Evolutionary conservation across 139 green algal genomes (phyloP), one percentile per base, ranked within the genome.

Genomic region (Chlorokybus atmophyticus): DNA sequence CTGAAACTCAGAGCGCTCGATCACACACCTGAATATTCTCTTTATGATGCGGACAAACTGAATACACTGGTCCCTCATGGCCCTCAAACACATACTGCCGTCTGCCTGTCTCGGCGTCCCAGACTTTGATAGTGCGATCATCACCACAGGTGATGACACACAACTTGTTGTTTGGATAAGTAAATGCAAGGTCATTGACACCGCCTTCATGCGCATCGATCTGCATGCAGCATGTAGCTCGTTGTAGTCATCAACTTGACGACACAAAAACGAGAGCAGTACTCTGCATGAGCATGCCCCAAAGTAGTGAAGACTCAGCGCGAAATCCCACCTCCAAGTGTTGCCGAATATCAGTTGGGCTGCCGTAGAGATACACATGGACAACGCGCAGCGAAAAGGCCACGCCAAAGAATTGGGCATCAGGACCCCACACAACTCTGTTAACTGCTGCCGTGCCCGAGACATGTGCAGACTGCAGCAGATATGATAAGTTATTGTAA

Each of bases 131-230:
- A 10, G 64, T 69, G 32, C 68, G 61, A 41, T 73, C 64, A 39
- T 73, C 64, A 29, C 64, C 64, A 32, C 64, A 73, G n/a, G 64
- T 69, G 53, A 73, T 73, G 10, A 73, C 51, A 39, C 64, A 64
- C 5, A 64, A 32, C 50, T 69, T 57, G 48, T 69, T 63, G 41
- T 47, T 62, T 6, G 57, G 64, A 32, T 63, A 35, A 26, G 64
- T 31, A 29, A 73, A 73, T 7, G 64, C 64, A 7, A 73, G 28
- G 53, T 73, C 64, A 38, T 73, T 73, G 21, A 73, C 64, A 2
- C 48, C 58, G 27, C 64, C 64, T 19, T 49, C 28, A 39, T 73
- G 64, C 14, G 64, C 64, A 21, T 68, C 58, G 44, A 73, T 69
- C 63, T 71, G 63, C 10, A 32, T n/a, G n/a, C n/a, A n/a, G n/a